Evolutionary conservation across 257 asterid species (phyloP).

Genomic region (Perilla frutescens): DNA sequence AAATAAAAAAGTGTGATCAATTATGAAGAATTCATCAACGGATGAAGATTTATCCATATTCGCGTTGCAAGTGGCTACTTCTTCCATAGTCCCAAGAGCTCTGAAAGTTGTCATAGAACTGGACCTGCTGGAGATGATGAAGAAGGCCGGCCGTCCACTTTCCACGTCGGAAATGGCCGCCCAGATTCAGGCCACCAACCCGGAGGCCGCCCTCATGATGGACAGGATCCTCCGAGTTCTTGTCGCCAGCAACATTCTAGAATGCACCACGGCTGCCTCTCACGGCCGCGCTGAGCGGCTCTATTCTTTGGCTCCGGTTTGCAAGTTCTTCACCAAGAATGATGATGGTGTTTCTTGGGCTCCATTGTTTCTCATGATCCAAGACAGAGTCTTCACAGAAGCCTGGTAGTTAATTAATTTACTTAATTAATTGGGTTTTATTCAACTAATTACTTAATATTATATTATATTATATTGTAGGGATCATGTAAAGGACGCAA

Average conservation of each 20-base stretch:
- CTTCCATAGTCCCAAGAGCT: not conserved
- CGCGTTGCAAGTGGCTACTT: not conserved
- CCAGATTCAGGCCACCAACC: conserved; percentile 37
- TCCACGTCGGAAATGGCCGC: conserved; percentile 31
- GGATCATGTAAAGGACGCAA: conserved; percentile 49
- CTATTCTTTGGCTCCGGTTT: conserved; percentile 43
- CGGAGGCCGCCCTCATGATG: conserved; percentile 36
- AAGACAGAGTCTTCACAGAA: conserved; percentile 41
- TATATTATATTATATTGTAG: conserved; percentile 30
- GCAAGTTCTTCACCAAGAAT: conserved; percentile 41
- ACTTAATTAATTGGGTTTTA: no score
- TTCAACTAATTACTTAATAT: no score
- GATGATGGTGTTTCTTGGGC: conserved; percentile 45
- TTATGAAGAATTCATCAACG: not conserved
- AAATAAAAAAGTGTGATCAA: no score
- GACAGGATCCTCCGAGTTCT: conserved; percentile 52
- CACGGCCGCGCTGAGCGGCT: conserved; percentile 31
- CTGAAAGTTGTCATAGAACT: not conserved
- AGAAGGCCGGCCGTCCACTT: not conserved
- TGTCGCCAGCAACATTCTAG: conserved; percentile 40
- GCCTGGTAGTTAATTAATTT: no score
- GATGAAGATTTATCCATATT: not conserved
- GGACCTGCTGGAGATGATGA: not conserved
- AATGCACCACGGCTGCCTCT: conserved; percentile 16
- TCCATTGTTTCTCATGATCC: conserved; percentile 28